Evolutionary conservation across 495 filamentous ascomycete genomes (phyloP).

Genomic region (Lophiostoma macrostomum): DNA sequence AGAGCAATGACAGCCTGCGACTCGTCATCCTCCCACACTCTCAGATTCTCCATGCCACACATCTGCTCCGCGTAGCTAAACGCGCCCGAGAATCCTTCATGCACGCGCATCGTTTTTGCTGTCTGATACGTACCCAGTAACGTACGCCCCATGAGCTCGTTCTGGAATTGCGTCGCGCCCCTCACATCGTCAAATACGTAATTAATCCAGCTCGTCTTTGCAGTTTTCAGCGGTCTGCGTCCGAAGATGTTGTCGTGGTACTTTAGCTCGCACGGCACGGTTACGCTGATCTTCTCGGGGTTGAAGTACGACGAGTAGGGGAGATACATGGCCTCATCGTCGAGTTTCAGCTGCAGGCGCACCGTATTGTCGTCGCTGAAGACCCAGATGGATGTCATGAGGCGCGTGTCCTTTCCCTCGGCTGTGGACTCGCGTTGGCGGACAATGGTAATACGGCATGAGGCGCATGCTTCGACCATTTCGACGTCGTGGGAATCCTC

Average conservation of each 20-base stretch:
- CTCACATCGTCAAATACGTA: constrained; percentile 36
- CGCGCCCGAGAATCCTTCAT: constrained; percentile 38
- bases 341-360: constrained; percentile 41
- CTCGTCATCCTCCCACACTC: constrained; percentile 42
- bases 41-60: constrained; percentile 43
- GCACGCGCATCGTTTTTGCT: constrained; percentile 39
- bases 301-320: constrained; percentile 43
- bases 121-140: constrained; percentile 39
- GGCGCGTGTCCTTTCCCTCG: constrained; percentile 21
- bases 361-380: constrained; percentile 39
- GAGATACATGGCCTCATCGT: constrained; percentile 38
- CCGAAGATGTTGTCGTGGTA: constrained; percentile 35
- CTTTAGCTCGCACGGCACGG: constrained; percentile 32
- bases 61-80: constrained; percentile 43
- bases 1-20: constrained; percentile 38
- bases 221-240: constrained; percentile 12
- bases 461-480: constrained; percentile 32
- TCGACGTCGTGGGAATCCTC: constrained; percentile 35
- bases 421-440: constrained; percentile 35
- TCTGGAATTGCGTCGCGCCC: constrained; percentile 38
- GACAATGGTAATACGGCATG: constrained; percentile 37
- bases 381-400: constrained; percentile 42
- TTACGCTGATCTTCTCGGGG: constrained; percentile 39
- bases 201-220: constrained; percentile 43
- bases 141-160: constrained; percentile 40